Conservation (phyloP, 345 rosid genomes). For the Hevea brasiliensis region DNA sequence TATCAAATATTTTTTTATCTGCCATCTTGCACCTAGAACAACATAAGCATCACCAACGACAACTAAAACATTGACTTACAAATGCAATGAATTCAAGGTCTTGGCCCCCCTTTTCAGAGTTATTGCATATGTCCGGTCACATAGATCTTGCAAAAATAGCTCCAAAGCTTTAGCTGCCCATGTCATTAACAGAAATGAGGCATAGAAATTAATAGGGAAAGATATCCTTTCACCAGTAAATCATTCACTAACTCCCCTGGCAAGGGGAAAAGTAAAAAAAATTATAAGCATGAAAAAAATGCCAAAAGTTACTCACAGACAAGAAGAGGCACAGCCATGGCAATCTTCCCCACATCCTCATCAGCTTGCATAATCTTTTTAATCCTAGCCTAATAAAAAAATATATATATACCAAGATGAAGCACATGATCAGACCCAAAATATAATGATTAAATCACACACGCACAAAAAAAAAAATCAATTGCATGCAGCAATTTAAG, state of each 20-base stretch:
- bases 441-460: too few relatives aligned
- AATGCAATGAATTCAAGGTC: constrained; percentile 54
- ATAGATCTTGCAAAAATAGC: constrained; percentile 67
- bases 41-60: neutral
- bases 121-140: constrained; percentile 62
- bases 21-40: neutral
- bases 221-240: neutral
- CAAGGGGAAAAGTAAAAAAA: neutral
- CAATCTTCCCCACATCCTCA: constrained; percentile 77
- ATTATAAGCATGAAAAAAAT: neutral
- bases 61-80: constrained; percentile 39
- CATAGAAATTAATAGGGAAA: neutral
- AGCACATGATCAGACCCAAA: neutral
- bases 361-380: constrained; percentile 86
- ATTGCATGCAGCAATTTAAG: neutral
- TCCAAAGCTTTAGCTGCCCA: constrained; percentile 76
- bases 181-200: neutral
- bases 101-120: constrained; percentile 58
- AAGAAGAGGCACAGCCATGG: constrained; percentile 80
- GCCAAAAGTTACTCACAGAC: constrained; percentile 53
- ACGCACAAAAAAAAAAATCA: neutral
- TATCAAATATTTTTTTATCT: neutral
- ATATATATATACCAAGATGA: neutral
- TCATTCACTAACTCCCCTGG: neutral
- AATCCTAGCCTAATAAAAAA: constrained; percentile 48